A percentile compares a stretch with the other conserved stretches of the same genome.
phyloP scores from a whole-genome alignment of 768 basidiomycete species.

The Phanerochaete sordida region DNA sequence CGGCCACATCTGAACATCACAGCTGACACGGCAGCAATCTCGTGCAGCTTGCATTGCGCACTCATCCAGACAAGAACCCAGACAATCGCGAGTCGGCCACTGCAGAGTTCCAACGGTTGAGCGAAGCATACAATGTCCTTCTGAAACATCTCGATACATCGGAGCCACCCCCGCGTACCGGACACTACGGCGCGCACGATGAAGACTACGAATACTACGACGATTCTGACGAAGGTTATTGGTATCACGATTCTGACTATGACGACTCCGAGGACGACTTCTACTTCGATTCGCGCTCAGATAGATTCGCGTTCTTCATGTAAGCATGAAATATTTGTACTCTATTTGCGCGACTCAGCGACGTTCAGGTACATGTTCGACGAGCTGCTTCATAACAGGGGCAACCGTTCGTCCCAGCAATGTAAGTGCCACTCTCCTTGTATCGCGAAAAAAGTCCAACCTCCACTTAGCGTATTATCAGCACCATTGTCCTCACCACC shows the following conservation, averaged over 20 bases:
- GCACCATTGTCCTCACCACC: conserved; percentile 7
- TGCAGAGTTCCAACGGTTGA: conserved; percentile 62
- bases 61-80: conserved; percentile 78
- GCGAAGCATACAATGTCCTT: conserved; percentile 65
- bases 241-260: conserved; percentile 23
- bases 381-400: conserved; percentile 3
- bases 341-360: background rate
- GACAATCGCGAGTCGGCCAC: conserved; percentile 64
- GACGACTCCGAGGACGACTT: conserved; percentile 32
- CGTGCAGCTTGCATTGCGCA: conserved; percentile 58
- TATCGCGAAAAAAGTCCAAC: background rate
- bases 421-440: background rate
- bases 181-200: conserved; percentile 1
- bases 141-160: conserved; percentile 49
- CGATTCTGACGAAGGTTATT: conserved; percentile 33
- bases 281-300: conserved; percentile 24
- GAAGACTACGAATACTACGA: conserved; percentile 31
- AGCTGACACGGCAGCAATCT: background rate
- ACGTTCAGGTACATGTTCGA: conserved; percentile 6
- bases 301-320: conserved; percentile 43
- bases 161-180: conserved; percentile 22
- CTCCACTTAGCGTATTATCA: conserved; percentile 8
- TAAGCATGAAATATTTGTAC: conserved; percentile 21
- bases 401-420: background rate
- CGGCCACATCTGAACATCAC: background rate